These are phyloP conservation scores for Microsporum ferrugineum DNA, from an alignment of 2,329 filamentous ascomycete genomes.

Conservation along the genomic window DNA sequence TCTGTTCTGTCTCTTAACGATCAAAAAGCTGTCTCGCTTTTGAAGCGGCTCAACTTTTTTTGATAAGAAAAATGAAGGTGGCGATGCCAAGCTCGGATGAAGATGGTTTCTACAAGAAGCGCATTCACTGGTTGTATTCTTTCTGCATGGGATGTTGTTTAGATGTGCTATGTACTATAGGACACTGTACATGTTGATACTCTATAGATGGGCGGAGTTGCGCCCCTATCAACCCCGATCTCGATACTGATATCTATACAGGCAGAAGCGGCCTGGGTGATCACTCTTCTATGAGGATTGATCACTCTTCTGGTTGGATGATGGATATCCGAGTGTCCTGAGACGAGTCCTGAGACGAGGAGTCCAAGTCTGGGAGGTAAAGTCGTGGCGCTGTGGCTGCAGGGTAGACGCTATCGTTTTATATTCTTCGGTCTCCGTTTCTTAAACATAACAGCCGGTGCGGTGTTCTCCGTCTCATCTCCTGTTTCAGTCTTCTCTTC, in stretches of 20 bases:
- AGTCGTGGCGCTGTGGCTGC: not conserved
- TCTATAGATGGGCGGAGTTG: no score
- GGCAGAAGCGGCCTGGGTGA: no score
- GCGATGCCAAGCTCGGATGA: not conserved
- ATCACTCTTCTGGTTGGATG: not conserved
- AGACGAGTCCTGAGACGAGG: no score
- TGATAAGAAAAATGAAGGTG: not conserved
- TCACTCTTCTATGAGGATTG: no score
- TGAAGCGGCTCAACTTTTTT: not conserved
- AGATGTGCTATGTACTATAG: no score
- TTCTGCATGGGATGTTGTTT: no score
- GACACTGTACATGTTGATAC: no score
- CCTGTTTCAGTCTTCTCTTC: not conserved
- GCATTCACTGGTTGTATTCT: not conserved
- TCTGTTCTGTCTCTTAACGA: not conserved
- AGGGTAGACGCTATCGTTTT: slow-evolving; percentile 23
- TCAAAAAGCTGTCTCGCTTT: not conserved
- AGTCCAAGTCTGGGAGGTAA: no score
- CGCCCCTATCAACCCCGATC: no score
- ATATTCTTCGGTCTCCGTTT: slow-evolving; percentile 38
- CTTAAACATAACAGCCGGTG: slow-evolving; percentile 35
- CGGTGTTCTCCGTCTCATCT: slow-evolving; percentile 8
- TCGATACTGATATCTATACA: no score
- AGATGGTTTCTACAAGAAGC: not conserved
- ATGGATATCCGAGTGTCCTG: not conserved